phyloP scores from a whole-genome alignment of 768 basidiomycete species.

The Trametes coccinea region DNA sequence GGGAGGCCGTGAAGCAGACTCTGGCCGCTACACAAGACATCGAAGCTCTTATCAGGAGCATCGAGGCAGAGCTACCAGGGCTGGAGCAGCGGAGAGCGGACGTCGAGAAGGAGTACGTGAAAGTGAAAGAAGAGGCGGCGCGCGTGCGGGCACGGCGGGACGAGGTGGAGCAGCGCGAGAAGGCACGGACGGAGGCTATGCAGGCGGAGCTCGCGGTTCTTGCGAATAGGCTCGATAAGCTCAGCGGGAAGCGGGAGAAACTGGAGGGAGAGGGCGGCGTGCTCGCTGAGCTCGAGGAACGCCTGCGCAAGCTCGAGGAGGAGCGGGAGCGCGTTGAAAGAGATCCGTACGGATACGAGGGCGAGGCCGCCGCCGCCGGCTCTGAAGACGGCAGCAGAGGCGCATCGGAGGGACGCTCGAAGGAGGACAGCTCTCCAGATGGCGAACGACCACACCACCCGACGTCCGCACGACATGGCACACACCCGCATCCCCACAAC shows the following conservation, averaged over 20 bases:
- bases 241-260: constrained; percentile 64
- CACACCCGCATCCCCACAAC: constrained; percentile 7
- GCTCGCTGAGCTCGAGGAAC: constrained; percentile 68
- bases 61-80: constrained; percentile 43
- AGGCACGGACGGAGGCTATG: constrained; percentile 55
- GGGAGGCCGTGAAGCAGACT: constrained; percentile 84
- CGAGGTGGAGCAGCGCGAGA: constrained; percentile 49
- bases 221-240: constrained; percentile 64
- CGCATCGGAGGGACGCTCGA: constrained; percentile 4
- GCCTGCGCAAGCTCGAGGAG: constrained; percentile 56
- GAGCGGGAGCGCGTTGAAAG: constrained; percentile 54
- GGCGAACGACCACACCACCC: constrained; percentile 2
- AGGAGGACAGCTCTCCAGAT: constrained; percentile 11
- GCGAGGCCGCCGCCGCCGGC: constrained; percentile 10
- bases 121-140: constrained; percentile 47
- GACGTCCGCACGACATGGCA: not conserved
- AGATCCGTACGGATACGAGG: constrained; percentile 33
- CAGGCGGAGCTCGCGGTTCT: constrained; percentile 58
- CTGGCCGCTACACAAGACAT: constrained; percentile 46
- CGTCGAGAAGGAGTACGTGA: constrained; percentile 43
- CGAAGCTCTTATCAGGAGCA: constrained; percentile 39
- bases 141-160: constrained; percentile 46
- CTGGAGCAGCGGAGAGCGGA: constrained; percentile 46
- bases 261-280: constrained; percentile 49
- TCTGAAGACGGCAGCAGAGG: constrained; percentile 11